A percentile compares a stretch with the other conserved stretches of the same genome.
Conservation (phyloP, 2,329 filamentous ascomycete species). For the Aspergillaceae sp. region DNA sequence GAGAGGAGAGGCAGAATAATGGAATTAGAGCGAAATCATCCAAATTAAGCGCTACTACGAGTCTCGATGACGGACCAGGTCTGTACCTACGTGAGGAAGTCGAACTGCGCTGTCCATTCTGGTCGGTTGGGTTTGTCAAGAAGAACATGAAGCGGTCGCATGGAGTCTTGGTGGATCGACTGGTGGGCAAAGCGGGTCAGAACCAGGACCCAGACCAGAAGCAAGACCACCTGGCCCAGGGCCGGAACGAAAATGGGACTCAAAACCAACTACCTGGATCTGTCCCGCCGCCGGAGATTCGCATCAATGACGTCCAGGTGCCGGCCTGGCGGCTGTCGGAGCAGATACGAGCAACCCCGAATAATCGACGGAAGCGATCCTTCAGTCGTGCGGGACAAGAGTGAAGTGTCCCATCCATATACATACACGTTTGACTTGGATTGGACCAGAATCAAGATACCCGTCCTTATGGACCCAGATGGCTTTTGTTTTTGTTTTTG, state of each 20-base stretch:
- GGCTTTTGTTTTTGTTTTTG: too few species aligned
- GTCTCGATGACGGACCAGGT: slow-evolving; percentile 37
- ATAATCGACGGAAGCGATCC: not conserved
- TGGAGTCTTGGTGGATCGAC: slow-evolving; percentile 56
- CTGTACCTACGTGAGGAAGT: slow-evolving; percentile 81
- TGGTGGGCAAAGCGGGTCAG: slow-evolving; percentile 44
- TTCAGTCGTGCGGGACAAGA: too few species aligned
- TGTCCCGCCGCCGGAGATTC: not conserved
- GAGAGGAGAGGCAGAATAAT: slow-evolving; percentile 56
- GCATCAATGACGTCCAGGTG: not conserved
- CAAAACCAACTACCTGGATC: not conserved
- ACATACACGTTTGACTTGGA: not conserved
- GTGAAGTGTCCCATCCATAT: too few species aligned
- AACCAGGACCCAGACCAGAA: not conserved
- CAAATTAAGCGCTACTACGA: slow-evolving; percentile 20
- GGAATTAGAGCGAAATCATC: slow-evolving; percentile 59
- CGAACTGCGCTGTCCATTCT: slow-evolving; percentile 69
- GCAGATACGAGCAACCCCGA: not conserved
- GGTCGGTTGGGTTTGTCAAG: slow-evolving; percentile 70
- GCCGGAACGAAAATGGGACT: not conserved
- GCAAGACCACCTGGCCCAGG: not conserved
- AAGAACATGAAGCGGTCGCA: slow-evolving; percentile 73
- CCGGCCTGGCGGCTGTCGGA: not conserved
- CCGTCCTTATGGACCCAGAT: too few species aligned
- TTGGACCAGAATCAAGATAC: not conserved